Evolutionary conservation across 371 early-diverging fungal species (phyloP), one percentile per base, ranked within the genome.

Genomic region (Mucor irregularis): DNA sequence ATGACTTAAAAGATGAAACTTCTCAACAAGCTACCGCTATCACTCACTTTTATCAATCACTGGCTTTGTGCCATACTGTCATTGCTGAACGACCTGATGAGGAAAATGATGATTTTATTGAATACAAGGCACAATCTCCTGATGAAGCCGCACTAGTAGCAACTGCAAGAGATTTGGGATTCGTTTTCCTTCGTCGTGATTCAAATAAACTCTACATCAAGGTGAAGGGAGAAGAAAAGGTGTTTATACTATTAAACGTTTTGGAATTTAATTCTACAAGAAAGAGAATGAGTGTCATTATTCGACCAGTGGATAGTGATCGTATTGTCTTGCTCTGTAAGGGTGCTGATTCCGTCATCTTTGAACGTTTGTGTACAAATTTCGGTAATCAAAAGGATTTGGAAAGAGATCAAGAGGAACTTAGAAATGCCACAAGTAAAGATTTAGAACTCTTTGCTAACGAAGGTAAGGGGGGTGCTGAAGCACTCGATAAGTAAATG

Each of bases 321-420:
- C 84, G 76, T n/a, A 90, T 96, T 29, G 74, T 92, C 6, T 71
- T 98, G 28, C 76, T 94, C 28, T 89, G 89, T 61, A 99, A 99
- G 72, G 99, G 99, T 14, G 98, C 99, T 11, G 99, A 99, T 67
- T 87, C 87, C 19, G 89, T 94, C 2, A 90, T 96, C 17, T 91
- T 84, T 64, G 89, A 90, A 47, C 82, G 96, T 14, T 72, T 97
- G 14, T 80, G 80, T 29, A 62, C 62, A 25, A 66, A 76, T 1
- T 79, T 75, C 57, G 74, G 74, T n/a, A 56, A 62, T 21, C 73
- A 73, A 47, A 40, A 8, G 0, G 80, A 73, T 1, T 68, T 87
- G 25, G 76, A 76, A 30, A 54, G 58, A 17, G 45, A 73, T 25
- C 80, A 82, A 50, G 53, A 62, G 1, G 48, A 64, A 0, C 61